Base-by-base conservation (phyloP, 1,284 basidiomycete genomes). In the Phellinidium pouzarii region DNA sequence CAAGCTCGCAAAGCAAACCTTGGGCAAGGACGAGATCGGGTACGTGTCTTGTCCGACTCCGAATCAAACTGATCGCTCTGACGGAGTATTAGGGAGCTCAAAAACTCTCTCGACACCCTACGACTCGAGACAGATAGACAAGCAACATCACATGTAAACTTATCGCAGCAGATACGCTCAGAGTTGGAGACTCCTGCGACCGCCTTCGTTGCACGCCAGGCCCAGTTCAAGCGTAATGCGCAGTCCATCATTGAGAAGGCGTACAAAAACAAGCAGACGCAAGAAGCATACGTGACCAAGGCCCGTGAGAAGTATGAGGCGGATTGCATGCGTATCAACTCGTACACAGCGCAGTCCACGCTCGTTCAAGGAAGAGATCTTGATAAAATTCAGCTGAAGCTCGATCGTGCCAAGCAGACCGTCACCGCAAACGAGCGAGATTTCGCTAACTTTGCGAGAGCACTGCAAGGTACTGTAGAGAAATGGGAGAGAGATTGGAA, bases 401-500 rank as follows among this genome's bases (percentile, higher is more conserved):
- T 98, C 25, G 93, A 96, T 61, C 82, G 87, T 44, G 91, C 91
- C 0, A 85, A 93, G 60, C 84, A 90, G 66, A 94, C 91, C 1
- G 93, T 99, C 7, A 84, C 84, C 53, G 76, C 78, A 14, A 96
- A 96, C 66, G 92, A 95, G 68, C 79, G 85, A 26, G 95, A 99
- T 62, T 98, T 94, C 64, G 78, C 80, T 29, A 91, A 91, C 67
- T 95, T 93, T 67, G 82, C 91, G 7, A 80, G 81, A 52, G 87
- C 85, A 0, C 71, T 97, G 48, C 81, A 84, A 59, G 87, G 91
- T 53, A 96, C 92, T 19, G 80, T 79, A 44, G 73, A 73, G 54
- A 88, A 89, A 64, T 99, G 95, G 95, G 94, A 97, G 65, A 75
- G 79, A 53, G 88, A 92, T 58, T 99, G 95, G 95, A 96, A 92